These are phyloP conservation scores for Cryphonectria radicalis DNA, from an alignment of 2,329 filamentous ascomycete species.

Conservation along the genomic window DNA sequence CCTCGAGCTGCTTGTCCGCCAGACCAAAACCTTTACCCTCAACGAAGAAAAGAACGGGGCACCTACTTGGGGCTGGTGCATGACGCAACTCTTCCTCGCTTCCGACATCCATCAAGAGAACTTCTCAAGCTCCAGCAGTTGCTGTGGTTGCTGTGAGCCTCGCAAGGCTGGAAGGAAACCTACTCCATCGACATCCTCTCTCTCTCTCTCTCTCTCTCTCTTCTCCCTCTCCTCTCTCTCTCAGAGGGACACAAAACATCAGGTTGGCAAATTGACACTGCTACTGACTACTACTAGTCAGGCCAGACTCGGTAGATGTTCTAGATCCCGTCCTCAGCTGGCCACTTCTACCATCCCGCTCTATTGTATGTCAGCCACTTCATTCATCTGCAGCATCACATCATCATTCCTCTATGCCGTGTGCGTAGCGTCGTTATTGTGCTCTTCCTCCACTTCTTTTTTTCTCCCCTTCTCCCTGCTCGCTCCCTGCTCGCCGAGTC, in stretches of 20 bases:
- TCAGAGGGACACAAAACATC: background rate
- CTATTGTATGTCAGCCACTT: constrained; percentile 2
- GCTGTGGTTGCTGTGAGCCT: background rate
- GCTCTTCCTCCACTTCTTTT: background rate
- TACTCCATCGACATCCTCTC: background rate
- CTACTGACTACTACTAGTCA: background rate
- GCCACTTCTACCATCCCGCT: constrained; percentile 1
- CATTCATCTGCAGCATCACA: background rate
- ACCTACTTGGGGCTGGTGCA: background rate
- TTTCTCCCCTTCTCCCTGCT: background rate
- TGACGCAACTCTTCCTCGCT: constrained; percentile 13
- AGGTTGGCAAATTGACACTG: background rate
- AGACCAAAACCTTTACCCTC: background rate
- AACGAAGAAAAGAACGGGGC: background rate
- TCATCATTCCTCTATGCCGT: constrained; percentile 9
- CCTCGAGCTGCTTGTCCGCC: background rate
- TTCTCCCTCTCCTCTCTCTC: background rate
- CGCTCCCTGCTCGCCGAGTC: background rate
- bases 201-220: too few relatives aligned
- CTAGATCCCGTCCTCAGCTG: background rate
- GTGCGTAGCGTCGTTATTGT: background rate
- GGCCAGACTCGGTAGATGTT: background rate
- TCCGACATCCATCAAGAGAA: background rate
- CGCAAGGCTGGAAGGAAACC: background rate
- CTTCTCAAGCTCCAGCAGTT: background rate